Evolutionary conservation across 1,139 yeast species (phyloP), one percentile per base, ranked within the genome.

Genomic region (Kurtzmaniella natalensis): DNA sequence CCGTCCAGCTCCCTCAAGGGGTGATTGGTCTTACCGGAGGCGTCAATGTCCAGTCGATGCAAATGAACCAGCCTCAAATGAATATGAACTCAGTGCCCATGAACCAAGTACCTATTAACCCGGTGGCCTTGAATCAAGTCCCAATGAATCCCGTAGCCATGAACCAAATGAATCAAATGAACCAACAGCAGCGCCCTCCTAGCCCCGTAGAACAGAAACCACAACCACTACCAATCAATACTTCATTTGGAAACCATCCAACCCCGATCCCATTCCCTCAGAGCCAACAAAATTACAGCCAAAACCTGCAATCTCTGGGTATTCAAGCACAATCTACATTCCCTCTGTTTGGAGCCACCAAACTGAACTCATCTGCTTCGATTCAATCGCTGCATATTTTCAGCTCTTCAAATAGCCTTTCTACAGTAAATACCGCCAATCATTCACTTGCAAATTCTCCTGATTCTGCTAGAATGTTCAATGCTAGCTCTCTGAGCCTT

Each of bases 381-480:
- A 18, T 27, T 17, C 39, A 33, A 10, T 26, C 25, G 14, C 31
- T 14, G n/a, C 35, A 20, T 9, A 23, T 24, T 10, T 23, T 26
- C 14, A 26, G 29, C 21, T 26, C 29, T 4, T 17, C 29, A 7
- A 26, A 26, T 18, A 26, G 19, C 36, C 33, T 15, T 6, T 45
- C 56, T 15, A 45, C 57, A 14, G 43, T 48, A 19, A 53, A 48
- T 33, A 48, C 56, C 26, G 50, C 53, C 3, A 35, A 45, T 31
- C 61, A 52, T 25, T 56, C 64, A 2, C 47, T 64, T 18, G 55
- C 63, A 37, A 62, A 69, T 2, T 55, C 64, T 3, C 70, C 70
- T 4, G 68, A 61, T 18, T 28, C 33, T n/a, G 35, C 28, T 37
- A 32, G 40, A 32, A 19, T 44, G n/a, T 51, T 53, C 33, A 53